Percentiles rank a stretch among this genome's conserved stretches.
Conservation (phyloP, 108 stramenopile species). For the Cyclostephanos invisitatus region DNA sequence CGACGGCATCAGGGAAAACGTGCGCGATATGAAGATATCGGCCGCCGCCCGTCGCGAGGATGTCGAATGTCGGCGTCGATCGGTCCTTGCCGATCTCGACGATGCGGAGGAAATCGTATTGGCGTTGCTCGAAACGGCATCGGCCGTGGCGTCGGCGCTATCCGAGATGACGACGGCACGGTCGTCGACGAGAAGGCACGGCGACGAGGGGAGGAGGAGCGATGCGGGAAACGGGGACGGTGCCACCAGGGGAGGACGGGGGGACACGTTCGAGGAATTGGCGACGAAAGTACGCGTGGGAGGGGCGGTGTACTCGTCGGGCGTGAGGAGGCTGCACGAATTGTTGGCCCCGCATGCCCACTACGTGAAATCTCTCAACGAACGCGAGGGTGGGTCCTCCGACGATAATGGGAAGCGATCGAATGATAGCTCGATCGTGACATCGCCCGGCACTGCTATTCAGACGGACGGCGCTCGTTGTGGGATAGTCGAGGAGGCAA, state of each 20-base stretch:
- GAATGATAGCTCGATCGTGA: neutral
- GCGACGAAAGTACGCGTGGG: slow-evolving; percentile 21
- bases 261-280: slow-evolving; percentile 28
- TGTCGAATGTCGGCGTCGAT: slow-evolving; percentile 5
- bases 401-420: neutral
- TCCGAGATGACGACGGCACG: slow-evolving; percentile 39
- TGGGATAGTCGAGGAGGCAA: slow-evolving; percentile 23
- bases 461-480: slow-evolving; percentile 2
- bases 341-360: slow-evolving; percentile 42
- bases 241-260: neutral
- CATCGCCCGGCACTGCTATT: neutral
- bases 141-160: slow-evolving; percentile 18
- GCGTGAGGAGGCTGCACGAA: slow-evolving; percentile 36
- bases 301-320: slow-evolving; percentile 40
- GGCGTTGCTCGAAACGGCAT: slow-evolving; percentile 26
- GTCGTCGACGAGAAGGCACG: neutral
- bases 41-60: slow-evolving; percentile 18
- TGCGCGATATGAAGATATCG: slow-evolving; percentile 17
- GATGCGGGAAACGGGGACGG: neutral
- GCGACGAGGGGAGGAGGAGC: neutral
- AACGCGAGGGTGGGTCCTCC: slow-evolving; percentile 5
- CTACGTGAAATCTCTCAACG: slow-evolving; percentile 29
- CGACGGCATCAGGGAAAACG: neutral
- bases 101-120: slow-evolving; percentile 42
- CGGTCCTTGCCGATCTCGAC: slow-evolving; percentile 30